Evolutionary conservation across 108 stramenopile species (phyloP).

Genomic region (Cylindrotheca closterium): DNA sequence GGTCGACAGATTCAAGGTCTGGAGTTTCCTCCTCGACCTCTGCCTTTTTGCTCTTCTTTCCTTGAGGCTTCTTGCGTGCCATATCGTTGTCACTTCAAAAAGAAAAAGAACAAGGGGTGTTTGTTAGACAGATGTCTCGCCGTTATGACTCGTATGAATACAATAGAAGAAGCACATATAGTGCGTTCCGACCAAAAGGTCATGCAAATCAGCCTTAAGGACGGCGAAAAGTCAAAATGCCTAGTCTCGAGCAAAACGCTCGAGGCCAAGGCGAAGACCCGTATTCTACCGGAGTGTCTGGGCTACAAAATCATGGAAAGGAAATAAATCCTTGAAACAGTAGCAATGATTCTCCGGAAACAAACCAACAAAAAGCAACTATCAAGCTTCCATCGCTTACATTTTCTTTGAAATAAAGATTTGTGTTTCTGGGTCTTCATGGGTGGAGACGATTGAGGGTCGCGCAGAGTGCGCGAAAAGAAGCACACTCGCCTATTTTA

Average conservation of each 20-base stretch:
- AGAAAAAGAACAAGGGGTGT: background rate
- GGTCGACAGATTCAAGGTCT: no score
- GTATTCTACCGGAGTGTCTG: conserved; percentile 48
- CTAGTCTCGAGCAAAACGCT: conserved; percentile 38
- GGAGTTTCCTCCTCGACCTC: no score
- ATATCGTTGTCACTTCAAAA: no score
- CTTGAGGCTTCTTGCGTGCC: no score
- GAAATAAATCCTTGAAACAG: conserved; percentile 15
- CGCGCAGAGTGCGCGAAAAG: no score
- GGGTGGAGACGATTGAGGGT: no score
- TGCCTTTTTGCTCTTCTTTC: no score
- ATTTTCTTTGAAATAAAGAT: no score
- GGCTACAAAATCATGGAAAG: conserved; percentile 21
- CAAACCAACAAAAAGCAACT: background rate
- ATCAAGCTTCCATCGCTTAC: no score
- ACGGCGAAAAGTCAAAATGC: conserved; percentile 26
- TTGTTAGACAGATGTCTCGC: conserved; percentile 33
- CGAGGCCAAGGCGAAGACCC: conserved; percentile 3
- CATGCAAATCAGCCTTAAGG: conserved; percentile 63
- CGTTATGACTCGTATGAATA: conserved; percentile 61
- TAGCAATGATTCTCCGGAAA: conserved; percentile 3
- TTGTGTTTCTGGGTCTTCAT: no score
- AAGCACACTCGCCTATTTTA: no score
- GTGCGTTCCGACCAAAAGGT: conserved; percentile 43
- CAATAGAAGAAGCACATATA: conserved; percentile 45